Base-by-base conservation (phyloP, 139 green algal genomes). In the Chlamydomonas eustigma region DNA sequence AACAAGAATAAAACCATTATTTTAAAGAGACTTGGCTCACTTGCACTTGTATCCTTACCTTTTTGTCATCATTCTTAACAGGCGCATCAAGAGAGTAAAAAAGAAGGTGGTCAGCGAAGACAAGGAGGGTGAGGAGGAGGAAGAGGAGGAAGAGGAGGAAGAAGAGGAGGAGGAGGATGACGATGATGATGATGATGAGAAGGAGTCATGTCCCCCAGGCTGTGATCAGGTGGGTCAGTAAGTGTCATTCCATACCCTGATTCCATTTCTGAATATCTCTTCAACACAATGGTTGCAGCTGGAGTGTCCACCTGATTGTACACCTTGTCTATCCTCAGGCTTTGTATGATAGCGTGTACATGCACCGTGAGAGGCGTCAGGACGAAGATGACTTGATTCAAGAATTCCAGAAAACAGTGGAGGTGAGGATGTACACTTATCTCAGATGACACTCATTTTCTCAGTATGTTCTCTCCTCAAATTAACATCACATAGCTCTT, bases 281-380 rank as follows among this genome's bases (percentile, higher is more conserved):
- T 44, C 6, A 8, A 18, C 39, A 0, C 0, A 32, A 72, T 35
- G 24, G 50, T 22, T 22, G 22, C 50, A 64, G 50, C 50, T 28
- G 50, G 22, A 6, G n/a, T 70, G 63, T 32, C n/a, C 63, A 32
- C n/a, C n/a, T 22, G 63, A 12, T 70, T 70, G 63, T 32, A 25
- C 28, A 70, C 22, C 50, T 28, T 64, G 24, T 24, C n/a, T n/a
- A n/a, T n/a, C n/a, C n/a, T 38, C 82, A 86, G 39, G 74, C 66
- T 22, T 80, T 95, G 51, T 95, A 94, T 66, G 87, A 94, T 33
- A 84, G 83, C 74, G 86, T 97, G 52, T 91, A 88, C 64, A 85
- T 94, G 70, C 84, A 94, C 71, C 81, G 91, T 5, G 90, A 93
- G 80, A 76, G 81, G 66, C 85, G 90, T 2, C 85, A 93, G 51